A percentile compares a stretch with the other conserved stretches of the same genome.
These are phyloP conservation scores for Wallacemonas sp. DNA, from an alignment of 208 protist genomes.

Conservation along the genomic window DNA sequence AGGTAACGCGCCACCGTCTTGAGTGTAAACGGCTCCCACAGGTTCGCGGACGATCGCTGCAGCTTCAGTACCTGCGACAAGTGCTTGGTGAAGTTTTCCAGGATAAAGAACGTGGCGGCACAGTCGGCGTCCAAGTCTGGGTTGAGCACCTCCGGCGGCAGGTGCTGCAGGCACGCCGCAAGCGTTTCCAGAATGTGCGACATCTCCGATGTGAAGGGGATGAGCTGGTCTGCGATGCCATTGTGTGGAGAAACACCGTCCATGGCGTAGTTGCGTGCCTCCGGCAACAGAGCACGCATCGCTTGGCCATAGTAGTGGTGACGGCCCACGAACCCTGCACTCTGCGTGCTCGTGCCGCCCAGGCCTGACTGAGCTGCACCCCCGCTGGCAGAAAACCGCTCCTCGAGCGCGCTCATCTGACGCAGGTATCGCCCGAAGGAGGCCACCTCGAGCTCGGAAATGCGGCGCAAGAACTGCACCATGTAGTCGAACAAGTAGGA, in stretches of 20 bases:
- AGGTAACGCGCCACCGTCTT: conserved; percentile 71
- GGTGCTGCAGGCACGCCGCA: conserved; percentile 65
- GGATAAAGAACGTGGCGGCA: conserved; percentile 85
- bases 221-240: conserved; percentile 19
- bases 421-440: conserved; percentile 65
- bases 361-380: too few relatives aligned
- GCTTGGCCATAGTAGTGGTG: conserved; percentile 7
- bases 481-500: conserved; percentile 87
- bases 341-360: neutral
- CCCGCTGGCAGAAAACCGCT: neutral
- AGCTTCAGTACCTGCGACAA: conserved; percentile 62
- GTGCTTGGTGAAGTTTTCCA: conserved; percentile 79
- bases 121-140: conserved; percentile 79
- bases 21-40: conserved; percentile 81
- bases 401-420: conserved; percentile 44
- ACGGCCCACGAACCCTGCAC: conserved; percentile 2
- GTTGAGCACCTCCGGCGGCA: conserved; percentile 70
- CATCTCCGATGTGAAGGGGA: conserved; percentile 76
- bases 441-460: conserved; percentile 71
- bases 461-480: conserved; percentile 58
- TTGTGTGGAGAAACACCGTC: conserved; percentile 1
- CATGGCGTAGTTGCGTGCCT: conserved; percentile 10
- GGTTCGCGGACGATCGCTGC: conserved; percentile 31
- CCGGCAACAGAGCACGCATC: neutral
- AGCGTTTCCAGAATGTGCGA: conserved; percentile 70